Evolutionary conservation across 148 eudicot genomes (phyloP).

Genomic region (Arbutus unedo): DNA sequence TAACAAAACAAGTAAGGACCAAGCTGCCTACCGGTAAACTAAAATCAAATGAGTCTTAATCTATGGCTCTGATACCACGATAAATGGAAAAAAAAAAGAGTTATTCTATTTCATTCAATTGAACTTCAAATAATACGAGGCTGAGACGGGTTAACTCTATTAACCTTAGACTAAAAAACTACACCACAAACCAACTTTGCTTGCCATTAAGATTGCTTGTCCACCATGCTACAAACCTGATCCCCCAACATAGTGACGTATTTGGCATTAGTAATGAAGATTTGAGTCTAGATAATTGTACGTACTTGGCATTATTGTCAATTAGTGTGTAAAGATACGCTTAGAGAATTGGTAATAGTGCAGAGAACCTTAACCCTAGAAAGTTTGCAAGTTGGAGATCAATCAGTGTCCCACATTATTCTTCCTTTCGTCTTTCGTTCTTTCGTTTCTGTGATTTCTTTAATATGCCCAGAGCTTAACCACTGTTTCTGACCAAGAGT

Average conservation of each 20-base stretch:
- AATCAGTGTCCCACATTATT: background rate
- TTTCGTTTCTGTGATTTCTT: background rate
- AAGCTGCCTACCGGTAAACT: too few species aligned
- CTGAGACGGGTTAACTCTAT: too few species aligned
- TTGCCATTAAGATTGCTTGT: background rate
- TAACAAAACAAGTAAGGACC: too few species aligned
- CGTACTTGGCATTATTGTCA: background rate
- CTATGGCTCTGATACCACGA: too few species aligned
- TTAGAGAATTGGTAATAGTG: background rate
- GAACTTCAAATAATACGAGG: too few species aligned
- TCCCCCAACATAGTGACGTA: background rate
- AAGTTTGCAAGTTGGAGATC: background rate
- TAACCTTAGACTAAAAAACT: too few species aligned
- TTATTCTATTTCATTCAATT: too few species aligned
- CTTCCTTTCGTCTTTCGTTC: background rate
- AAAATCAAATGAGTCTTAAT: too few species aligned
- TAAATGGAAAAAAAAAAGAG: too few species aligned
- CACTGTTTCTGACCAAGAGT: conserved; percentile 1
- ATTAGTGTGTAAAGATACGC: background rate
- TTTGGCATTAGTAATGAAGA: background rate
- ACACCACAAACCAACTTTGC: background rate
- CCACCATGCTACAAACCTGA: background rate
- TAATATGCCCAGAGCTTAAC: background rate
- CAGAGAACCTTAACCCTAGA: background rate
- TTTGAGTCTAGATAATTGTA: background rate